Conservation (phyloP, 1,139 yeast species). For the Hanseniaspora uvarum region DNA sequence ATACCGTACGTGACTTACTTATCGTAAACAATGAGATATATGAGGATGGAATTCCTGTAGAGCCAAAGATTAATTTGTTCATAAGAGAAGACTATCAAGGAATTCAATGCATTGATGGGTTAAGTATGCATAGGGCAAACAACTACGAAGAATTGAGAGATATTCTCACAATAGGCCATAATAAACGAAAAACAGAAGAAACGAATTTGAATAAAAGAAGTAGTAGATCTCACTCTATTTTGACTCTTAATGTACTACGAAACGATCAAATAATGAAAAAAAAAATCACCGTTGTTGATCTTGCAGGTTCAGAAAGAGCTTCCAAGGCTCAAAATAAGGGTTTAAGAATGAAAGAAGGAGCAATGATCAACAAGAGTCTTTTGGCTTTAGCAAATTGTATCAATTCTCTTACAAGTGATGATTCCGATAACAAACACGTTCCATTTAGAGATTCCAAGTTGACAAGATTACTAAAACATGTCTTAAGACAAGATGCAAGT, state of each 20-base stretch:
- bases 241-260: slow-evolving; percentile 67
- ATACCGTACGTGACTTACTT: slow-evolving; percentile 27
- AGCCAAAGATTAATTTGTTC: slow-evolving; percentile 36
- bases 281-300: slow-evolving; percentile 63
- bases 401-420: slow-evolving; percentile 33
- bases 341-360: slow-evolving; percentile 72
- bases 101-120: slow-evolving; percentile 58
- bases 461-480: slow-evolving; percentile 59
- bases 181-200: slow-evolving; percentile 69
- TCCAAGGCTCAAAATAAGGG: slow-evolving; percentile 81
- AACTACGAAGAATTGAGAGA: slow-evolving; percentile 74
- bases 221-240: slow-evolving; percentile 85
- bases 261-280: slow-evolving; percentile 43
- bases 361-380: slow-evolving; percentile 78
- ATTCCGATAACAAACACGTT: slow-evolving; percentile 43
- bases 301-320: slow-evolving; percentile 94
- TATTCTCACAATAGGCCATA: slow-evolving; percentile 59
- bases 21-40: slow-evolving; percentile 39
- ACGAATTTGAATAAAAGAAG: slow-evolving; percentile 87
- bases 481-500: slow-evolving; percentile 82
- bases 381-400: slow-evolving; percentile 89
- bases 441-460: slow-evolving; percentile 87
- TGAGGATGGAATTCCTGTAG: slow-evolving; percentile 49
- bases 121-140: slow-evolving; percentile 54
- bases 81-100: slow-evolving; percentile 38